Base-by-base conservation (phyloP, 2,329 filamentous ascomycete species). In the Fusarium buxicola region DNA sequence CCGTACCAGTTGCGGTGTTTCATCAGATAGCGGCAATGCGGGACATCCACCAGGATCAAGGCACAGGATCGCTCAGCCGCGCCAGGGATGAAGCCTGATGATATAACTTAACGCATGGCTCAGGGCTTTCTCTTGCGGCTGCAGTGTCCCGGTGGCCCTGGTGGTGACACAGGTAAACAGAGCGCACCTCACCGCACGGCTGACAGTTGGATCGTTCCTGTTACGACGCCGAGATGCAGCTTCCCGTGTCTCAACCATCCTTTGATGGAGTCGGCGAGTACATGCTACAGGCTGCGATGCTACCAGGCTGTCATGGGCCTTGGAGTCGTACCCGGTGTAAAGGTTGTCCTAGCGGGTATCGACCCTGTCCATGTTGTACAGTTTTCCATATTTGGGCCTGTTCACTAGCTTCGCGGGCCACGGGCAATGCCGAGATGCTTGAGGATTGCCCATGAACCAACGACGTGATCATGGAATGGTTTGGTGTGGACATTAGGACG, bases 121-220 rank as follows among this genome's bases (percentile, higher is more conserved):
- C 61, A 55, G 58, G 41, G 38, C 62, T 63, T 34, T 45, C 30
- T 30, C 18, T 48, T 62, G 36, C 52, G 52, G 25, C 59, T 66
- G 62, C 53, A 63, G 58, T 21, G 45, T 55, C 32, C 62, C 62
- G 53, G 38, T 40, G 47, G 40, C 11, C 32, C 12, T 44, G 34
- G 30, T 35, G 40, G 47, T 34, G 45, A 32, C 30, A 24, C 30
- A 34, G 18, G 18, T 58, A 39, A 44, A 46, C 21, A 21, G 21
- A 27, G 34, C 51, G 31, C 34, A 40, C 56, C n/a, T n/a, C n/a
- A 35, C 41, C 36, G 35, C 12, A 47, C 52, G 38, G 52, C 48
- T 62, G 53, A 41, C 48, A 62, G 52, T 50, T 50, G 52, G 44
- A 58, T 65, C 50, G 44, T 30, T 40, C 34, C 59, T 45, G 31